Percentiles rank a stretch among this genome's conserved stretches.
These are phyloP conservation scores for Xylariaceae sp. DNA, from an alignment of 2,329 filamentous ascomycete species.

Conservation along the genomic window DNA sequence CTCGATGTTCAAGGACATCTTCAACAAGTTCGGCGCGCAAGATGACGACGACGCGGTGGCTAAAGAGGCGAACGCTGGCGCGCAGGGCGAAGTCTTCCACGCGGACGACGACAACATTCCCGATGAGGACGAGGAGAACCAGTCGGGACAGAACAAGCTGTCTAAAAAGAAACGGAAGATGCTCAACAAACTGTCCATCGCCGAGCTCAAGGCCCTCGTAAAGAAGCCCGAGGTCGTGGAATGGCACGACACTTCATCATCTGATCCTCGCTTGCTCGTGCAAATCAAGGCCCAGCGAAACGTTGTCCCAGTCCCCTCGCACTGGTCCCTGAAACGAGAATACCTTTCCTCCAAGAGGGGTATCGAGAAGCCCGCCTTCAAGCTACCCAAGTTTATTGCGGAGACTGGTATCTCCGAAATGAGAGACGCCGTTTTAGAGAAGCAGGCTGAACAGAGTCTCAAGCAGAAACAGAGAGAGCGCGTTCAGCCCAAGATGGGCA, in stretches of 20 bases:
- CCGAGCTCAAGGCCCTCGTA: constrained; percentile 89
- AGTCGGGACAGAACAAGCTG: constrained; percentile 57
- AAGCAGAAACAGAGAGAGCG: constrained; percentile 95
- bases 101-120: constrained; percentile 82
- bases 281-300: constrained; percentile 95
- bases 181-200: constrained; percentile 86
- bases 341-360: constrained; percentile 96
- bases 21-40: constrained; percentile 68
- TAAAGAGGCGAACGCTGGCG: constrained; percentile 61
- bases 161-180: constrained; percentile 95
- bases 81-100: constrained; percentile 81
- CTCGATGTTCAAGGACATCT: constrained; percentile 76
- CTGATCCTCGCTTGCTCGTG: constrained; percentile 81
- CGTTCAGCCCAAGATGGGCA: constrained; percentile 93
- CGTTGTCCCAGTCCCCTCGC: constrained; percentile 85
- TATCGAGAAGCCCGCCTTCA: constrained; percentile 91
- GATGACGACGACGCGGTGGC: constrained; percentile 58
- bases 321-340: constrained; percentile 95
- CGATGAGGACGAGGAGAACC: constrained; percentile 70
- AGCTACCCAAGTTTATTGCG: constrained; percentile 91
- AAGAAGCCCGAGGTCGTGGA: constrained; percentile 90
- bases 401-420: constrained; percentile 98
- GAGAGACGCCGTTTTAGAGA: constrained; percentile 93
- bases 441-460: constrained; percentile 83
- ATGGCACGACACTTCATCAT: constrained; percentile 91